Base-by-base conservation (phyloP, 331 rosid genomes). In the Pyracantha coccinea region DNA sequence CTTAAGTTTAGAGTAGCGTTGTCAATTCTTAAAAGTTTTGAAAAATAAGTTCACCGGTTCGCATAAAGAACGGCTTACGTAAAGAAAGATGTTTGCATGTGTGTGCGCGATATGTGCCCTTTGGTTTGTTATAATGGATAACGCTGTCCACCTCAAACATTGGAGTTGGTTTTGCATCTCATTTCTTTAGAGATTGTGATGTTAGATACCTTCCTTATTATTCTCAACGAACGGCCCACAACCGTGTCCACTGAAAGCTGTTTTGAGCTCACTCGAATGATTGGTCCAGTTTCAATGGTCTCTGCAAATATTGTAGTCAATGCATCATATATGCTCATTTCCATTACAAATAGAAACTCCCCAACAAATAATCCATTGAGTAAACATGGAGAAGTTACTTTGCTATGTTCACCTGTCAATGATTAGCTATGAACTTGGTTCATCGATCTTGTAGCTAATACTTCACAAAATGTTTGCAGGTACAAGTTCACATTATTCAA, bases 401-500 rank as follows among this genome's bases (percentile, higher is more conserved):
- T 62, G 45, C 44, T 27, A 41, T 73, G 77, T 38, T 61, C 44
- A 13, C 2, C n/a, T 41, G n/a, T 31, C 50, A 62, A 14, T 27
- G 31, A 32, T 20, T 31, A n/a, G 4, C 55, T 53, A 53, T 29
- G 72, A 28, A 8, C 20, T 6, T 28, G 52, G 17, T 50, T 29
- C 25, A 9, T 53, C 24, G 41, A 23, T 69, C 74, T 8, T 28
- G 68, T 17, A 19, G 23, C 71, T 16, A 12, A 55, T 66, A 10
- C 1, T 60, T 75, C 21, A 73, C 55, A 57, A 85, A 59, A 71
- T 72, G 59, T 82, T 86, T 81, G 83, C 89, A 92, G 99, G 99
- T 95, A 95, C 85, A 95, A 89, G 83, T 92, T 95, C 82, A 90
- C 99, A 29, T 85, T 92, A 83, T 92, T 95, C 80, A 95, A 95